Evolutionary conservation across 2,329 filamentous ascomycete genomes (phyloP).

Genomic region (Emmonsia crescens): DNA sequence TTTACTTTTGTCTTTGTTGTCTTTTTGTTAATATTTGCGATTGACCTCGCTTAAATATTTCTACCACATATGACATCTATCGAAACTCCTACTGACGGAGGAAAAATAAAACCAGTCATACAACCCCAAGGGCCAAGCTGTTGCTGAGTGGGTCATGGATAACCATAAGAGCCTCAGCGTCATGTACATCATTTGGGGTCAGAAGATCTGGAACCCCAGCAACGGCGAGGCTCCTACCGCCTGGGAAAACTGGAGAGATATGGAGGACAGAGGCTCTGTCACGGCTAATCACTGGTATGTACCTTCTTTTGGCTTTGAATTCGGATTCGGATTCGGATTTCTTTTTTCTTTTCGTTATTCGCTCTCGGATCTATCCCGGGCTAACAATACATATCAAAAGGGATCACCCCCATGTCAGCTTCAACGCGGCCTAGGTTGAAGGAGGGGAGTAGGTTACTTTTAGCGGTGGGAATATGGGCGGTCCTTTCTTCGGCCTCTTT

Average conservation of each 20-base stretch:
- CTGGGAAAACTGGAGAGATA: constrained; percentile 35
- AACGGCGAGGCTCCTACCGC: constrained; percentile 25
- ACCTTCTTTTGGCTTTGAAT: constrained; percentile 5
- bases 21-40: no score
- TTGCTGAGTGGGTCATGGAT: constrained; percentile 42
- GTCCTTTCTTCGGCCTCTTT: not conserved
- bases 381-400: constrained; percentile 5
- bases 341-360: not conserved
- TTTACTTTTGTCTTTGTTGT: not conserved
- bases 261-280: constrained; percentile 33
- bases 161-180: constrained; percentile 32
- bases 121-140: constrained; percentile 31
- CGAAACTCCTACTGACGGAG: not conserved
- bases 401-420: constrained; percentile 15
- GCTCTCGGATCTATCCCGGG: not conserved
- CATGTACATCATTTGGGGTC: constrained; percentile 43
- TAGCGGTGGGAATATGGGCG: not conserved
- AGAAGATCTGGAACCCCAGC: constrained; percentile 37
- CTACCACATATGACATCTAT: not conserved
- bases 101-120: constrained; percentile 19
- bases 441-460: not conserved
- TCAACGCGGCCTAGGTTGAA: constrained; percentile 7
- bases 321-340: no score
- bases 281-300: constrained; percentile 37
- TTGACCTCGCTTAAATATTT: not conserved